These are phyloP conservation scores for Candida krabiensis DNA, from an alignment of 805 yeast species.

Conservation along the genomic window DNA sequence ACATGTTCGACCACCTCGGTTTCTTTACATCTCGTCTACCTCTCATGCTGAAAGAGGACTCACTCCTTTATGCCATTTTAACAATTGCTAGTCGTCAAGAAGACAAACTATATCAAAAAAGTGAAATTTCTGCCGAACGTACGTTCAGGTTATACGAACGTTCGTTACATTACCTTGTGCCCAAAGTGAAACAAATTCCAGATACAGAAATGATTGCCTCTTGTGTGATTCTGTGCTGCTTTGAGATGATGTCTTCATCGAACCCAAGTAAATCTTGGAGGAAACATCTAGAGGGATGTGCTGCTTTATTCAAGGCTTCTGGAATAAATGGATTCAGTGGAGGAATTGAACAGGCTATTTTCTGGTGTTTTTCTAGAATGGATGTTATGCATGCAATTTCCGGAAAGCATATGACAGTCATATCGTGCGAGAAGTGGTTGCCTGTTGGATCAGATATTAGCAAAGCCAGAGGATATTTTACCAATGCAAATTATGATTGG, in stretches of 20 bases:
- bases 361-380: slow-evolving; percentile 43
- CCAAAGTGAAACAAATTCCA: slow-evolving; percentile 26
- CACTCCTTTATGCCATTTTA: slow-evolving; percentile 1
- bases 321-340: slow-evolving; percentile 37
- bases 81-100: slow-evolving; percentile 5
- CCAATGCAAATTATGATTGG: slow-evolving; percentile 15
- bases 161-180: slow-evolving; percentile 22
- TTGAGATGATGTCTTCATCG: slow-evolving; percentile 39
- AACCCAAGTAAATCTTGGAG: slow-evolving; percentile 36
- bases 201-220: slow-evolving; percentile 20
- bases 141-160: slow-evolving; percentile 7
- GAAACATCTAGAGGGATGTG: slow-evolving; percentile 40
- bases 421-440: slow-evolving; percentile 34
- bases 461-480: slow-evolving; percentile 22
- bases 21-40: slow-evolving; percentile 22
- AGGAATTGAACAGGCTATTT: slow-evolving; percentile 34
- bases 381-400: slow-evolving; percentile 39
- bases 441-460: slow-evolving; percentile 23
- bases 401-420: slow-evolving; percentile 38
- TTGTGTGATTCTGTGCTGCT: slow-evolving; percentile 27
- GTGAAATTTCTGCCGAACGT: slow-evolving; percentile 8
- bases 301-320: slow-evolving; percentile 33
- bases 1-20: slow-evolving; percentile 29
- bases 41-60: slow-evolving; percentile 1
- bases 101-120: slow-evolving; percentile 2